Base-by-base conservation (phyloP, 768 basidiomycete genomes). In the Hericium rajendrae region DNA sequence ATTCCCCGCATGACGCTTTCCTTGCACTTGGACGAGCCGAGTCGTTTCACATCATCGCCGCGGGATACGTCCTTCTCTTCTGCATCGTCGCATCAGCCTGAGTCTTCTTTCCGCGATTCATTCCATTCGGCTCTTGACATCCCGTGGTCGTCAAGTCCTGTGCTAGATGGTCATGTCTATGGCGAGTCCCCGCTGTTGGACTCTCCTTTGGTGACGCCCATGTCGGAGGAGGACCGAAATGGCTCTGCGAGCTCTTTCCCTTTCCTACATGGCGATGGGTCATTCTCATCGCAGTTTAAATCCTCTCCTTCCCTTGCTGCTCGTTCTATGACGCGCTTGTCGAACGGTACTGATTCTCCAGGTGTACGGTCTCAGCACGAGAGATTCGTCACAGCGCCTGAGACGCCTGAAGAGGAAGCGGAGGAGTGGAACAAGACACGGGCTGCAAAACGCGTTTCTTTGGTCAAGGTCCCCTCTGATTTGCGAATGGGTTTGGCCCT, bases 351-450 rank as follows among this genome's bases (percentile, higher is more conserved):
- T 6, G 43, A 46, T 46, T 16, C 16, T 46, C 12, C n/a, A 4
- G 43, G 43, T 16, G n/a, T 22, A 46, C 28, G 18, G 15, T 18
- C 38, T 51, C 57, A 67, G 12, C 80, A 78, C 57, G 79, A 82
- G 62, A 76, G 71, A 53, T 75, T 74, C 62, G 74, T 71, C 60
- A 75, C 74, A 22, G 74, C 73, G 32, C 69, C 68, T 16, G 82
- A 84, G 64, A 72, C 66, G 20, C 67, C 68, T 26, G 77, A 79
- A 48, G 88, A 91, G 68, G 77, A 85, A 69, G 90, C 91, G n/a
- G 91, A 92, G 68, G 85, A 86, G 53, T 94, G 91, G 91, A 76
- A 89, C 70, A 84, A 84, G 68, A 94, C 91, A 1, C 83, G 85
- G 51, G 86, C 85, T 38, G 90, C 88, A 13, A 87, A 90, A 63